These are phyloP conservation scores for Brasenia schreberi DNA, from an alignment of 164 flowering plant species.

Conservation along the genomic window DNA sequence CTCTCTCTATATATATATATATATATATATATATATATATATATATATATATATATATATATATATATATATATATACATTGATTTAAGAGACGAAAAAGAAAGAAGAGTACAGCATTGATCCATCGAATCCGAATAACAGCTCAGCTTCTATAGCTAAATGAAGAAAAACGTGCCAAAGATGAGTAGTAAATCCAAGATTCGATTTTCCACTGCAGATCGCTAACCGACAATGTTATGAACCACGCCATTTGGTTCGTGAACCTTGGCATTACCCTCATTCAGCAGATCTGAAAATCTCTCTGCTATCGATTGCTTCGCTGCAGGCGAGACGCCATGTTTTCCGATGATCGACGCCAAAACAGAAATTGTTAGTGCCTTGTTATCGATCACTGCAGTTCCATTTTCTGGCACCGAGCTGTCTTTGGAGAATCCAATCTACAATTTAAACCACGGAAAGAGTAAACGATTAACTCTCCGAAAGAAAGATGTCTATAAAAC, in stretches of 20 bases:
- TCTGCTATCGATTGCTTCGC: slow-evolving; percentile 37
- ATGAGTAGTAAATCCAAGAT: background rate
- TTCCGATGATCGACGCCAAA: slow-evolving; percentile 64
- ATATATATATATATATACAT: no score
- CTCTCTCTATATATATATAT: no score
- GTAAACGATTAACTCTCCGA: background rate
- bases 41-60: no score
- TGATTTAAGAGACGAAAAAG: no score
- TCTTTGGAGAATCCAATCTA: slow-evolving; percentile 65
- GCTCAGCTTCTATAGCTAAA: no score
- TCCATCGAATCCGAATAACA: no score
- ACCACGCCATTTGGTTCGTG: background rate
- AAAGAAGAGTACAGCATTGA: no score
- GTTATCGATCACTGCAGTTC: slow-evolving; percentile 45
- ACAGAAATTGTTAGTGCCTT: slow-evolving; percentile 43
- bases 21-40: no score
- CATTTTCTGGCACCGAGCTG: slow-evolving; percentile 29
- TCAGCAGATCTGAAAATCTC: slow-evolving; percentile 13
- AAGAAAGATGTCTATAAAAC: no score
- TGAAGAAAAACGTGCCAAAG: background rate
- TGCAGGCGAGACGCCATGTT: slow-evolving; percentile 56
- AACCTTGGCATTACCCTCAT: slow-evolving; percentile 1
- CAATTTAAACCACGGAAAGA: background rate
- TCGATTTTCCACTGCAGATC: background rate
- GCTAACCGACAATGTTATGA: background rate